phyloP scores from a whole-genome alignment of 306 rosid genomes.

The Canavalia ensiformis region DNA sequence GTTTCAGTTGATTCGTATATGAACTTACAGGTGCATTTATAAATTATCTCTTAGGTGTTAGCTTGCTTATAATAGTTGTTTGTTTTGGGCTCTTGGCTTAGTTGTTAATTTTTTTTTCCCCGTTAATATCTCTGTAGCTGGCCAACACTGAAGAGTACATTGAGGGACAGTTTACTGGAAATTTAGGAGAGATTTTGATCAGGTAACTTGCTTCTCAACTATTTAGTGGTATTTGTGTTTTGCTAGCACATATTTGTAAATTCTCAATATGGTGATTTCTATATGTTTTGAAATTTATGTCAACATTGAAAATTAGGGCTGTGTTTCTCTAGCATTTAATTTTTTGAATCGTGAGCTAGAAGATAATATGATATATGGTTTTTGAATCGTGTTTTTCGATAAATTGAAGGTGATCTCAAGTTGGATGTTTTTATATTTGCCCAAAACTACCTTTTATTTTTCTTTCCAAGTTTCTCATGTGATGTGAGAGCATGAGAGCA shows the following conservation, averaged over 20 bases:
- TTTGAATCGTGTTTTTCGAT: conserved; percentile 22
- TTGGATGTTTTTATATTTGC: background rate
- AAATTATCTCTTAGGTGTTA: background rate
- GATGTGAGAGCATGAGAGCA: too few relatives aligned
- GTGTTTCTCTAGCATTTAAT: conserved; percentile 20
- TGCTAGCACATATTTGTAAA: background rate
- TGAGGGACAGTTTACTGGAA: conserved; percentile 59
- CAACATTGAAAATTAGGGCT: conserved; percentile 6
- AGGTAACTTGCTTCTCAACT: conserved; percentile 48
- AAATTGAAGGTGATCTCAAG: background rate
- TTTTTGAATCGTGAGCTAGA: background rate
- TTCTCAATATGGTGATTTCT: background rate
- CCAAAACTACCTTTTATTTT: background rate
- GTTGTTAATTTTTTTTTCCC: conserved; percentile 21
- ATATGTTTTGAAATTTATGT: background rate
- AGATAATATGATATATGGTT: background rate
- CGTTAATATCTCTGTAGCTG: conserved; percentile 42
- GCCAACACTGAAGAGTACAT: conserved; percentile 59
- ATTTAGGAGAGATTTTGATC: conserved; percentile 64
- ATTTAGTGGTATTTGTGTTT: conserved; percentile 8
- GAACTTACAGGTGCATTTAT: conserved; percentile 52
- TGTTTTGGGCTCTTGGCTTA: conserved; percentile 12
- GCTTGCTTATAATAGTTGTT: background rate
- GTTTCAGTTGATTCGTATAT: conserved; percentile 59
- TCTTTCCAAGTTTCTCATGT: too few relatives aligned